A percentile compares a stretch with the other conserved stretches of the same genome.
phyloP scores from a whole-genome alignment of 306 rosid genomes.

The Castanospermum australe region DNA sequence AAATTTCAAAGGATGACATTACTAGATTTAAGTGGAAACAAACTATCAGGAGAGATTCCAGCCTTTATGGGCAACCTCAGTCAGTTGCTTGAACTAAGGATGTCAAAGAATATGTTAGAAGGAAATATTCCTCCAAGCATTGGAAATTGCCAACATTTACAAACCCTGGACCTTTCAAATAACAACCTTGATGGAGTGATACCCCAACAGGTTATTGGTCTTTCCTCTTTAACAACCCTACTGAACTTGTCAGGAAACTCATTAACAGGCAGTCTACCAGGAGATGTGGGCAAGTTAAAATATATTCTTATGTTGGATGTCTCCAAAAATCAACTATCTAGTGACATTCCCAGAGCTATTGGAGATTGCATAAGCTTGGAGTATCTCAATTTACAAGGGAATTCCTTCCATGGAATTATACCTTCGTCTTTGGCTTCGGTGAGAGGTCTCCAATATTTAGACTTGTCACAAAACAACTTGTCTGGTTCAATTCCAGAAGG shows the following conservation, averaged over 20 bases:
- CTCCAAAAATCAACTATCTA: constrained; percentile 12
- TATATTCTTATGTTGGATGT: not conserved
- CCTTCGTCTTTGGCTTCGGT: not conserved
- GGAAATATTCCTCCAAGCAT: constrained; percentile 29
- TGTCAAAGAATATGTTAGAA: not conserved
- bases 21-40: not conserved
- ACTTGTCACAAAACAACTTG: constrained; percentile 21
- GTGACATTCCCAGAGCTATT: constrained; percentile 23
- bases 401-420: not conserved
- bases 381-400: constrained; percentile 1
- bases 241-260: constrained; percentile 10
- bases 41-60: not conserved
- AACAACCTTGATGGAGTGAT: not conserved
- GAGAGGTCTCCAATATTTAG: not conserved
- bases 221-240: not conserved
- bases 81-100: not conserved
- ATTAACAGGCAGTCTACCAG: constrained; percentile 4
- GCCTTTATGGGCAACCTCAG: constrained; percentile 21
- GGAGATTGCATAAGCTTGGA: not conserved
- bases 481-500: constrained; percentile 11
- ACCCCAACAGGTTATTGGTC: not conserved
- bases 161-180: not conserved
- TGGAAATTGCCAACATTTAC: not conserved
- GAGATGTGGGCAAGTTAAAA: not conserved
- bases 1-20: not conserved